Conservation (phyloP, 2,329 filamentous ascomycete genomes). For the Aspergillus oerlinghausenensis region DNA sequence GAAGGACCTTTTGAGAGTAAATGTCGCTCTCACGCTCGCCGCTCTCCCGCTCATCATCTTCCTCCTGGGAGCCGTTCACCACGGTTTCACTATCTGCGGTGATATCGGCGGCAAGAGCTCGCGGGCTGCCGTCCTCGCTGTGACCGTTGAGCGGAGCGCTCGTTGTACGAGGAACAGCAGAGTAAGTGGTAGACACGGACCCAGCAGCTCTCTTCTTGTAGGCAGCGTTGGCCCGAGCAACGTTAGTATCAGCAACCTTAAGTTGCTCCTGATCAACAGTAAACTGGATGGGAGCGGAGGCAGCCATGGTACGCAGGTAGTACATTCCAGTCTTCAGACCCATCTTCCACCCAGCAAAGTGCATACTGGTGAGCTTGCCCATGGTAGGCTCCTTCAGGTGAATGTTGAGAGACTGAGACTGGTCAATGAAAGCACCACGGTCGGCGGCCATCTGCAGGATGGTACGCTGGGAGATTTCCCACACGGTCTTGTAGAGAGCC, state of each 20-base stretch:
- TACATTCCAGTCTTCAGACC: constrained; percentile 99
- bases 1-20: constrained; percentile 85
- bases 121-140: constrained; percentile 24
- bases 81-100: constrained; percentile 41
- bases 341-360: constrained; percentile 98
- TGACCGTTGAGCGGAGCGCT: constrained; percentile 60
- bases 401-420: constrained; percentile 98
- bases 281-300: constrained; percentile 95
- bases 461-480: constrained; percentile 95
- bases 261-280: constrained; percentile 96
- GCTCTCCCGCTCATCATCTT: constrained; percentile 68
- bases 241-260: constrained; percentile 76
- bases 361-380: constrained; percentile 99
- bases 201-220: constrained; percentile 67
- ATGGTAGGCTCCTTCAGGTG: constrained; percentile 99
- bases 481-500: constrained; percentile 97
- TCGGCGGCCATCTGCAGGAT: constrained; percentile 98
- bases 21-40: constrained; percentile 83
- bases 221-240: constrained; percentile 56
- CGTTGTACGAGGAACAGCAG: constrained; percentile 63
- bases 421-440: constrained; percentile 96
- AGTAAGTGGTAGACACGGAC: constrained; percentile 53
- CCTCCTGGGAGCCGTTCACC: constrained; percentile 36
- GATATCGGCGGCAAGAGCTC: constrained; percentile 63
- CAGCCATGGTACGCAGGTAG: constrained; percentile 97